phyloP scores from a whole-genome alignment of 2,329 filamentous ascomycete species.

The Nigrospora sphaerica region DNA sequence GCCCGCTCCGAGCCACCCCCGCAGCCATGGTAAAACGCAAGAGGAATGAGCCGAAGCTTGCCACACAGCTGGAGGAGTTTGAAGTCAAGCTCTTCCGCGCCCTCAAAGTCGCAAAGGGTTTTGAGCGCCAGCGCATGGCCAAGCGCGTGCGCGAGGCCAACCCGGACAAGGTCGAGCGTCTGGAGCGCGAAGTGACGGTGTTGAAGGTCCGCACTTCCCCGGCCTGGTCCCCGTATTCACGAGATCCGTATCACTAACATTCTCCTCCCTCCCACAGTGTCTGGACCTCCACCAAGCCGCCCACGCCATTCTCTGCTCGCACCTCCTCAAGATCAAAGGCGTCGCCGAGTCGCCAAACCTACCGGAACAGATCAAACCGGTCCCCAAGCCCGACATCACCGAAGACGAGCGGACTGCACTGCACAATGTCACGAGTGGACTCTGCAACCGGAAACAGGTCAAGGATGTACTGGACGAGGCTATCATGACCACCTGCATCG shows the following conservation, averaged over 20 bases:
- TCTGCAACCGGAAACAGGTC: constrained; percentile 46
- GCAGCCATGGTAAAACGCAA: constrained; percentile 51
- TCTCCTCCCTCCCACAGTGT: constrained; percentile 27
- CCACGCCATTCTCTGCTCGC: constrained; percentile 47
- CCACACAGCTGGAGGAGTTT: constrained; percentile 44
- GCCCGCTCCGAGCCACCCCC: too few relatives aligned
- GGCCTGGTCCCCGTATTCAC: too few relatives aligned
- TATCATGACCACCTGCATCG: constrained; percentile 38
- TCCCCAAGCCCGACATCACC: constrained; percentile 42
- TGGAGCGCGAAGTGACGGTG: constrained; percentile 54
- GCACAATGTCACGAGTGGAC: constrained; percentile 53
- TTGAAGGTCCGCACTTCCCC: constrained; percentile 39
- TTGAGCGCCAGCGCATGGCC: constrained; percentile 71
- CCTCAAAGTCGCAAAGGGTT: constrained; percentile 66
- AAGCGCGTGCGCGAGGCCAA: constrained; percentile 46
- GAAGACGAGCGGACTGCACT: constrained; percentile 44
- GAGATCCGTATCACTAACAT: background rate
- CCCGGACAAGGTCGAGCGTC: constrained; percentile 45
- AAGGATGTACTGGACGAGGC: constrained; percentile 42
- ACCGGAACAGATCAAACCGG: constrained; percentile 38
- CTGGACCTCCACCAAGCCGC: constrained; percentile 52
- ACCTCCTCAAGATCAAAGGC: constrained; percentile 45
- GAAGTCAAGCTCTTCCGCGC: constrained; percentile 57
- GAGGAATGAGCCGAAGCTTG: constrained; percentile 37
- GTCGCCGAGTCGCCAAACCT: constrained; percentile 44